phyloP scores from a whole-genome alignment of 768 basidiomycete species.

The Calocybe gangraenosa region DNA sequence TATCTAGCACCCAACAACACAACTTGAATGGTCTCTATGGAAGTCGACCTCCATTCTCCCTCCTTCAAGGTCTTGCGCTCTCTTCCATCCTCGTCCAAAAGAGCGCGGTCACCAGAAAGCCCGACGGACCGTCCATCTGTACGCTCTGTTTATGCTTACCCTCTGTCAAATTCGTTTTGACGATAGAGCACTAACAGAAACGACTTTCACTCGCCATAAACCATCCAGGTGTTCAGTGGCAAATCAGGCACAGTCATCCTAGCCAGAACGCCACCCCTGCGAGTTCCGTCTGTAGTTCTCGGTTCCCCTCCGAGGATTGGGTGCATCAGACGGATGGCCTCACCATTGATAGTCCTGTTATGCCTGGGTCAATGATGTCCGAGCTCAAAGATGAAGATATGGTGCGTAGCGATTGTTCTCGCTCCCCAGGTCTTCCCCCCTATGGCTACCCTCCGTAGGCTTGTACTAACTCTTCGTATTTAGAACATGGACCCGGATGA shows the following conservation, averaged over 20 bases:
- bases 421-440: not conserved
- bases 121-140: constrained; percentile 54
- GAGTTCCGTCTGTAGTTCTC: constrained; percentile 31
- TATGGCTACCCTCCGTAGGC: not conserved
- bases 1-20: no score
- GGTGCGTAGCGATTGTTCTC: constrained; percentile 30
- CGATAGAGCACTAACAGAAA: constrained; percentile 45
- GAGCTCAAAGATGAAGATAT: constrained; percentile 44
- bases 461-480: not conserved
- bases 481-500: constrained; percentile 28
- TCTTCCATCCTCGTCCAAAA: constrained; percentile 33
- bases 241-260: constrained; percentile 12
- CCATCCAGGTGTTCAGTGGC: not conserved
- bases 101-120: constrained; percentile 58
- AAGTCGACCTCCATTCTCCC: constrained; percentile 50
- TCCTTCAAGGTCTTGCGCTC: constrained; percentile 35
- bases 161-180: not conserved
- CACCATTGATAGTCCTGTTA: constrained; percentile 53
- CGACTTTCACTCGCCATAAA: constrained; percentile 43
- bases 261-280: constrained; percentile 10
- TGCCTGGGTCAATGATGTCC: constrained; percentile 8
- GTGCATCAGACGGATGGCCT: constrained; percentile 66
- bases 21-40: constrained; percentile 41
- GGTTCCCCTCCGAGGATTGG: constrained; percentile 65
- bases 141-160: constrained; percentile 15